Percentiles rank a stretch among this genome's conserved stretches.
These are phyloP conservation scores for Tylopilus plumbeoviolaceoides DNA, from an alignment of 768 basidiomycete species.

Conservation along the genomic window DNA sequence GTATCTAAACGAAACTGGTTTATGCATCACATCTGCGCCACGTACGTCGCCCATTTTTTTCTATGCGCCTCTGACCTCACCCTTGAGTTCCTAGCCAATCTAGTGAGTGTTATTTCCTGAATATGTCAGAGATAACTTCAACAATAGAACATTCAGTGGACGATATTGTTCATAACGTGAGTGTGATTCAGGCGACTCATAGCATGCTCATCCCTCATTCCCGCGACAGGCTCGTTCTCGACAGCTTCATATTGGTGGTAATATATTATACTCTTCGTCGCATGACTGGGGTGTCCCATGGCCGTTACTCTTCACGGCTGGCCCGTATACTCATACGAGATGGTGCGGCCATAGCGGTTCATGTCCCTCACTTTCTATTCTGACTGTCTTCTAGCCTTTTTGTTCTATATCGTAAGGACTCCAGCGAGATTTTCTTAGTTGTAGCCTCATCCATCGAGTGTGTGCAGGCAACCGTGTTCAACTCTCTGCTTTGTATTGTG, in stretches of 20 bases:
- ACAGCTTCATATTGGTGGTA: constrained; percentile 4
- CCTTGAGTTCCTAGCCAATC: neutral
- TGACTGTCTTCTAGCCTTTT: constrained; percentile 6
- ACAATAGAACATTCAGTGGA: constrained; percentile 12
- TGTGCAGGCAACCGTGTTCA: no score
- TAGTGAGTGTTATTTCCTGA: constrained; percentile 5
- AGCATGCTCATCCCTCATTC: neutral
- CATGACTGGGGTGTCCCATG: neutral
- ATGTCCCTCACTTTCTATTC: neutral
- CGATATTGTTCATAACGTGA: constrained; percentile 11
- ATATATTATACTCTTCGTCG: constrained; percentile 5
- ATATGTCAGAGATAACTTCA: neutral
- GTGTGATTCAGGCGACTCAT: neutral
- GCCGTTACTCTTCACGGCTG: neutral
- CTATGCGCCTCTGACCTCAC: neutral
- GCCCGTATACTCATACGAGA: constrained; percentile 18
- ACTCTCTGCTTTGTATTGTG: no score
- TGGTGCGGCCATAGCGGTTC: constrained; percentile 11
- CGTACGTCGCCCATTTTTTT: constrained; percentile 10
- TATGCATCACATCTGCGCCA: constrained; percentile 7
- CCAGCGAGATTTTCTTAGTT: neutral
- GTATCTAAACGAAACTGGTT: constrained; percentile 7
- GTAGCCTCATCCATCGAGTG: no score
- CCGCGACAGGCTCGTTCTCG: constrained; percentile 15
- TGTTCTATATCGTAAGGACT: constrained; percentile 14